Conservation (phyloP, 2,329 filamentous ascomycete species). For the Calonectria pseudoturangicola region DNA sequence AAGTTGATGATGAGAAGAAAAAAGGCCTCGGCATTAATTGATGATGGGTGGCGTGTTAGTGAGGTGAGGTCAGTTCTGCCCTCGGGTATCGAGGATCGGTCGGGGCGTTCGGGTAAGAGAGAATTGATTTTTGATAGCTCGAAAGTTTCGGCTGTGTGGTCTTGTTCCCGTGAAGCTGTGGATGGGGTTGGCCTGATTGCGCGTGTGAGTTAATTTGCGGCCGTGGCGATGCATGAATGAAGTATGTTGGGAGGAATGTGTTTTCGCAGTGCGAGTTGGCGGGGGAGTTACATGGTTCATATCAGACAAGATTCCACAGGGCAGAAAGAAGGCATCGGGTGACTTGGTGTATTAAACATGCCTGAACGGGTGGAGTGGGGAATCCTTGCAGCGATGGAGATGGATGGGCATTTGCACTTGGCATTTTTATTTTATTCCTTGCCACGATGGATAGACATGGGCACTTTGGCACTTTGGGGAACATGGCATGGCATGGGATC, state of each 20-base stretch:
- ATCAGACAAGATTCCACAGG: conserved; percentile 15
- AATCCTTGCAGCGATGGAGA: conserved; percentile 26
- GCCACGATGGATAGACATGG: too few species aligned
- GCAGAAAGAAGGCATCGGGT: neutral
- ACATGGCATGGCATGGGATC: neutral
- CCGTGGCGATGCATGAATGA: conserved; percentile 20
- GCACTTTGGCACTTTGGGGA: neutral
- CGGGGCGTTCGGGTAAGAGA: neutral
- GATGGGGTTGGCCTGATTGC: neutral
- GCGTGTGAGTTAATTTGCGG: conserved; percentile 7
- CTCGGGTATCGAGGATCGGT: conserved; percentile 5
- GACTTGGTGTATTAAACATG: conserved; percentile 5
- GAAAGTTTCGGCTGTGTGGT: conserved; percentile 6
- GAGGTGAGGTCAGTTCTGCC: neutral
- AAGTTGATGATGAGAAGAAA: neutral
- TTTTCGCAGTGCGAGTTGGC: conserved; percentile 10
- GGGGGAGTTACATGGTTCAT: conserved; percentile 25
- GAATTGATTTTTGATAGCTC: conserved; percentile 43
- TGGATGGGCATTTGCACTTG: too few species aligned
- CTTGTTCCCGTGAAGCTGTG: neutral
- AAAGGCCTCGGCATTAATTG: neutral
- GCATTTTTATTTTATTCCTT: neutral
- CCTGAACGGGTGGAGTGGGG: conserved; percentile 29
- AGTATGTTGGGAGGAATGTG: conserved; percentile 23
- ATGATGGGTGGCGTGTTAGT: too few species aligned